Base-by-base conservation (phyloP, 2,329 filamentous ascomycete species). In the Teratosphaeria pseudoeucalypti region DNA sequence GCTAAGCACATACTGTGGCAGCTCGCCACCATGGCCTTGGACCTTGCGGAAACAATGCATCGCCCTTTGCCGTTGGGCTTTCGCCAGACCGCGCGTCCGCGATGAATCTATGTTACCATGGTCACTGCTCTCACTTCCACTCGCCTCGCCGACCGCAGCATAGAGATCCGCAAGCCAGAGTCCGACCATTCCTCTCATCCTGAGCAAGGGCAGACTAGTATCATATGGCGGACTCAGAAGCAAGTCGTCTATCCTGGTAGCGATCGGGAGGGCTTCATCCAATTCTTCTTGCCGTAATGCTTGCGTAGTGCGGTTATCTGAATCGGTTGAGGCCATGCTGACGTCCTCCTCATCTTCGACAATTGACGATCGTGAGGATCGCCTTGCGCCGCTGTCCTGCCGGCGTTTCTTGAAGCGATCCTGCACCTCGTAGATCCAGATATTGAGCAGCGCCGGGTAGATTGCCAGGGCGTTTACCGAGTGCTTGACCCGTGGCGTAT, bases 371-470 rank as follows among this genome's bases (percentile, higher is more conserved):
- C n/a, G 27, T 19, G 34, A 57, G 27, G 11, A 12, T 29, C 26
- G 23, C 60, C 61, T 47, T 52, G 6, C 12, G 26, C 9, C 23
- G 52, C 27, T 34, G 54, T 55, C 55, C 37, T 57, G 47, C 26
- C 79, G 56, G 70, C 69, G 58, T 72, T 75, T 68, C 81, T 81
- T 76, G 85, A 85, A 74, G 60, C 69, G 72, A 54, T 83, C 78
- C 68, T 89, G 83, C 1, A 85, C 78, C 62, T 88, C 84, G 71
- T 90, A 92, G 57, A 96, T 82, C 82, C 94, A 92, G 54, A 90
- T 82, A 55, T 85, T 85, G 66, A 92, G 86, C 76, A 95, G 82
- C 14, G 88, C 87, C 14, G 89, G 85, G 75, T 90, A 92, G 71
- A 96, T 95, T 62, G 90, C 85, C 43, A 88, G 70, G 11, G 89